Percentiles rank a stretch among this genome's conserved stretches.
Evolutionary conservation across 805 yeast species (phyloP).

Genomic region (Metschnikowia noctiluminum): DNA sequence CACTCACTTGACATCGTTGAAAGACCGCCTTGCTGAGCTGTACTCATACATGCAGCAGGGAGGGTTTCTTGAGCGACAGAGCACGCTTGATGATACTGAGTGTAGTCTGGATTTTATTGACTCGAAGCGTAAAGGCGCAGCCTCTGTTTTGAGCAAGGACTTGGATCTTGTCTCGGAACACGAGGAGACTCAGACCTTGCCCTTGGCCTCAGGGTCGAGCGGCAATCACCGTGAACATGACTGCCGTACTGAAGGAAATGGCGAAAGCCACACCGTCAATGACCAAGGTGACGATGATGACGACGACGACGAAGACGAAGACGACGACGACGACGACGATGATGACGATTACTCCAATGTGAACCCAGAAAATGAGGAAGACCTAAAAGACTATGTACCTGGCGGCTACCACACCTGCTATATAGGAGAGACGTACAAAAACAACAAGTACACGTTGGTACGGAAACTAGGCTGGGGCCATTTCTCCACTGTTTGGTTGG

Average conservation of each 20-base stretch:
- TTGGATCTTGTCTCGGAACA: background rate
- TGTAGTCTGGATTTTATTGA: conserved; percentile 6
- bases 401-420: conserved; percentile 68
- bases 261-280: background rate
- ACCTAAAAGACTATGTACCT: conserved; percentile 46
- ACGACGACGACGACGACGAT: conserved; percentile 21
- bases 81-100: conserved; percentile 11
- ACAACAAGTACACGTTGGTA: conserved; percentile 35
- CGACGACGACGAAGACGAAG: conserved; percentile 14
- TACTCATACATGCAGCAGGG: conserved; percentile 7
- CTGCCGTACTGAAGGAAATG: background rate
- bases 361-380: conserved; percentile 44
- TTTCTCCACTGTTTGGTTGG: conserved; percentile 70
- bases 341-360: conserved; percentile 19
- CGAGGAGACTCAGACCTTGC: background rate
- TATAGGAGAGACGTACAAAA: conserved; percentile 52
- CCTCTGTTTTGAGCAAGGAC: background rate
- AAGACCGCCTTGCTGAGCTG: conserved; percentile 18
- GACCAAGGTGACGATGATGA: background rate
- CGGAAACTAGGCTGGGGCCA: conserved; percentile 72
- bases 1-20: conserved; percentile 14
- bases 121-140: conserved; percentile 5
- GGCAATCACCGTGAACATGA: too few species aligned
- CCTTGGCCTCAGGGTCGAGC: too few species aligned
- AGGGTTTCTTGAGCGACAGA: conserved; percentile 10